Conservation (phyloP, 2,329 filamentous ascomycete genomes). For the Pseudogymnoascus sp. region DNA sequence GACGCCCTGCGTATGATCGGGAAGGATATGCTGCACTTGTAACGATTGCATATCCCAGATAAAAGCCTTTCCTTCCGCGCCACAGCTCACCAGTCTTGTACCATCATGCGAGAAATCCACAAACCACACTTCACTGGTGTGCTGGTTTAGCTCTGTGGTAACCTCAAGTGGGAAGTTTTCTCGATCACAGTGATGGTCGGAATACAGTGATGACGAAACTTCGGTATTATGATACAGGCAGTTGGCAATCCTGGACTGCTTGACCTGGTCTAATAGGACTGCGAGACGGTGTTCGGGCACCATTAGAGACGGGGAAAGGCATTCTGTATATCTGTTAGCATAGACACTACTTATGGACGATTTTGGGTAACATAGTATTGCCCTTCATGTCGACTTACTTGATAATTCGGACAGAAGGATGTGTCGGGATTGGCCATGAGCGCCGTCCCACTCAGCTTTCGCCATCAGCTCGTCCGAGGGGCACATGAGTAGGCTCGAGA, state of each 20-base stretch:
- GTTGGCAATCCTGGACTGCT: constrained; percentile 70
- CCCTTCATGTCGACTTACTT: constrained; percentile 45
- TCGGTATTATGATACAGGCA: constrained; percentile 86
- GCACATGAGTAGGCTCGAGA: constrained; percentile 89
- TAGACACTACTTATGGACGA: background rate
- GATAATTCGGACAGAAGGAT: constrained; percentile 73
- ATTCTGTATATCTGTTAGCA: constrained; percentile 46
- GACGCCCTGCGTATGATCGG: constrained; percentile 62
- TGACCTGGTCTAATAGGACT: constrained; percentile 72
- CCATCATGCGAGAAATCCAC: constrained; percentile 87
- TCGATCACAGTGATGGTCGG: constrained; percentile 76
- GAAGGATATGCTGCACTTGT: constrained; percentile 51
- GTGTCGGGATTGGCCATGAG: constrained; percentile 65
- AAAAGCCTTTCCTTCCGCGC: constrained; percentile 64
- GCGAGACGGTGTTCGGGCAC: constrained; percentile 86
- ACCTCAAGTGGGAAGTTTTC: constrained; percentile 70
- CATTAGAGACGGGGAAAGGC: constrained; percentile 93
- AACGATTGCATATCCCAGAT: constrained; percentile 77
- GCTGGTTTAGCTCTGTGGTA: constrained; percentile 61
- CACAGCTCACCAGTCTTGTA: constrained; percentile 71
- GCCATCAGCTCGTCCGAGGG: constrained; percentile 66
- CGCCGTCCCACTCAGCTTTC: constrained; percentile 80
- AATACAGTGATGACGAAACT: constrained; percentile 73
- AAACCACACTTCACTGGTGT: constrained; percentile 84
- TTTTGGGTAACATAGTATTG: background rate